These are phyloP conservation scores for Tricholoma hemisulphureum DNA, from an alignment of 768 basidiomycete genomes.

Conservation along the genomic window DNA sequence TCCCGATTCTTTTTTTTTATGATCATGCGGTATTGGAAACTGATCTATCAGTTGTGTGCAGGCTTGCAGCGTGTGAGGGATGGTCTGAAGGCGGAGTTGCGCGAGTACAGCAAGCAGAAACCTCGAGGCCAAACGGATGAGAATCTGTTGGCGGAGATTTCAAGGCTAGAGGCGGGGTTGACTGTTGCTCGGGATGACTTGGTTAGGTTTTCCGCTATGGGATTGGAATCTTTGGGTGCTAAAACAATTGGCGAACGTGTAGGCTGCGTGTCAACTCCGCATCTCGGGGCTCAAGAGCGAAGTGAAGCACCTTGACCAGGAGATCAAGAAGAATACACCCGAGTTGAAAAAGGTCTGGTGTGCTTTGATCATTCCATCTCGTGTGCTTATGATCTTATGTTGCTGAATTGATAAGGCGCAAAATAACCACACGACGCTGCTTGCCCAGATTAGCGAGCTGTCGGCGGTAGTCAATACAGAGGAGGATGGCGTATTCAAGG, in stretches of 20 bases:
- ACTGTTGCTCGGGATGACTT: conserved; percentile 80
- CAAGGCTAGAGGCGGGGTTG: conserved; percentile 74
- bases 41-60: conserved; percentile 13
- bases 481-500: conserved; percentile 74
- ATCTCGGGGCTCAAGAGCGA: conserved; percentile 81
- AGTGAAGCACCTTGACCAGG: conserved; percentile 73
- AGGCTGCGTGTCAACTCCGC: conserved; percentile 77
- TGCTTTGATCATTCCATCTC: background rate
- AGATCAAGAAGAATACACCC: conserved; percentile 62
- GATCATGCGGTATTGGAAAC: background rate
- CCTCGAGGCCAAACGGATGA: conserved; percentile 86
- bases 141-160: conserved; percentile 69
- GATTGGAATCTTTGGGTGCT: too few species aligned
- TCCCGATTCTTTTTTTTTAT: too few species aligned
- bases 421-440: conserved; percentile 48
- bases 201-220: conserved; percentile 43
- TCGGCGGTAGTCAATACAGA: conserved; percentile 63
- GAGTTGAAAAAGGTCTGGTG: conserved; percentile 65
- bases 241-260: background rate
- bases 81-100: conserved; percentile 66
- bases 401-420: conserved; percentile 43
- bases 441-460: conserved; percentile 54
- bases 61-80: conserved; percentile 62
- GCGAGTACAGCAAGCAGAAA: conserved; percentile 81
- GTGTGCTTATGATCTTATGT: background rate